Evolutionary conservation across 805 yeast genomes (phyloP).

Genomic region (Starmerella asiatica): DNA sequence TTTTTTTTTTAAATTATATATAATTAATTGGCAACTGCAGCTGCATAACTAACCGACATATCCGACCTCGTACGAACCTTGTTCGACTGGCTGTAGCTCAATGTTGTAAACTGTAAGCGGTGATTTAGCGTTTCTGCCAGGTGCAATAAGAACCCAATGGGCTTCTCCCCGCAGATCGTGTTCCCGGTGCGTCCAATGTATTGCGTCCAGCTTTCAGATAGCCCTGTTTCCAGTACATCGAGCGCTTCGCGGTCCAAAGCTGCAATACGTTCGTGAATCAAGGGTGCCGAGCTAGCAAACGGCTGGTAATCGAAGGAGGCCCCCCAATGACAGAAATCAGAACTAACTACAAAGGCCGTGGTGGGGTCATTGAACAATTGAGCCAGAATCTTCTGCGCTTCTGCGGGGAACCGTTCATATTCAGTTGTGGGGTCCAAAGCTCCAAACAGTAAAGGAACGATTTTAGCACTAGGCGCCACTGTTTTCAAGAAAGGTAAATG

Average conservation of each 20-base stretch:
- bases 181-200: conserved; percentile 64
- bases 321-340: conserved; percentile 97
- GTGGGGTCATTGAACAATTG: conserved; percentile 37
- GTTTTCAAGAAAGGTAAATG: conserved; percentile 57
- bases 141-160: conserved; percentile 51
- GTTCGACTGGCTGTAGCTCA: conserved; percentile 68
- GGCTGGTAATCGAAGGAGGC: conserved; percentile 40
- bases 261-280: conserved; percentile 64
- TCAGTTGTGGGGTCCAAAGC: conserved; percentile 38
- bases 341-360: conserved; percentile 64
- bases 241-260: conserved; percentile 58
- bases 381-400: conserved; percentile 30
- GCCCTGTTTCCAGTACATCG: conserved; percentile 43
- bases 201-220: conserved; percentile 45
- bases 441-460: conserved; percentile 75
- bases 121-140: conserved; percentile 33
- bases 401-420: conserved; percentile 28
- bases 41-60: conserved; percentile 83
- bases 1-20: too few species aligned
- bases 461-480: conserved; percentile 31
- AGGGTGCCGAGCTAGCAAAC: conserved; percentile 19
- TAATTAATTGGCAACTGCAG: conserved; percentile 65
- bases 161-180: conserved; percentile 88
- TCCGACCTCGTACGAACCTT: conserved; percentile 37
- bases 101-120: conserved; percentile 45